These are phyloP conservation scores for Fusarium papillatum DNA, from an alignment of 2,329 filamentous ascomycete species.

Conservation along the genomic window DNA sequence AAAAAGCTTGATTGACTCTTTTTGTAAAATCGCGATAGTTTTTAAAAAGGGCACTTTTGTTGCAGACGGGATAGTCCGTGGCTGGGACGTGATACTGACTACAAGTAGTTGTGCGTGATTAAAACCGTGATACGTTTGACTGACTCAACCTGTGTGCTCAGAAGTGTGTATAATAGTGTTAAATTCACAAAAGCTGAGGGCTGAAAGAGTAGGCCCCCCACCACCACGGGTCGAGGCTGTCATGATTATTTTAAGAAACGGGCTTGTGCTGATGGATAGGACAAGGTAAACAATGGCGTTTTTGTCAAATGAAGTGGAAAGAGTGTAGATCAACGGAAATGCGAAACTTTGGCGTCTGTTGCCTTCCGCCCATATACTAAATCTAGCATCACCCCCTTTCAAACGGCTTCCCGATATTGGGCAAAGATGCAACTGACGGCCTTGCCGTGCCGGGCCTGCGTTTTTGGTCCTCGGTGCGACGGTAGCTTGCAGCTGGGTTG, in stretches of 20 bases:
- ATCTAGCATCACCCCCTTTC: background rate
- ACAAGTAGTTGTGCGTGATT: background rate
- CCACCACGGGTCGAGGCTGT: slow-evolving; percentile 7
- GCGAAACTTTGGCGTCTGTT: slow-evolving; percentile 24
- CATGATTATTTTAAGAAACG: background rate
- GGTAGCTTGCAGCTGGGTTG: slow-evolving; percentile 31
- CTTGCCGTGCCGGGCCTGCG: slow-evolving; percentile 1
- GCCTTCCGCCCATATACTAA: background rate
- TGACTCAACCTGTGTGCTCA: background rate
- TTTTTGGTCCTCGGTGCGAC: slow-evolving; percentile 30
- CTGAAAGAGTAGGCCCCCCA: too few relatives aligned
- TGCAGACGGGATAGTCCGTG: background rate
- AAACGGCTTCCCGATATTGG: background rate
- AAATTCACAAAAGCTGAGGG: background rate
- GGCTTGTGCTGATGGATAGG: background rate
- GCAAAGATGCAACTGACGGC: background rate
- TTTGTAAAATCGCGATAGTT: background rate
- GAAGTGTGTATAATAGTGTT: background rate
- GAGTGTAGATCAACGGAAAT: slow-evolving; percentile 25
- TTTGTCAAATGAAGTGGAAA: background rate
- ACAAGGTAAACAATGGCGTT: background rate
- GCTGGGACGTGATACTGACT: background rate
- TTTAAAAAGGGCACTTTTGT: slow-evolving; percentile 9
- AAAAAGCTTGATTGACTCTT: slow-evolving; percentile 1
- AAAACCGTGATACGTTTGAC: slow-evolving; percentile 33